Evolutionary conservation across 768 basidiomycete genomes (phyloP).

Genomic region (Boletellus ananiceps): DNA sequence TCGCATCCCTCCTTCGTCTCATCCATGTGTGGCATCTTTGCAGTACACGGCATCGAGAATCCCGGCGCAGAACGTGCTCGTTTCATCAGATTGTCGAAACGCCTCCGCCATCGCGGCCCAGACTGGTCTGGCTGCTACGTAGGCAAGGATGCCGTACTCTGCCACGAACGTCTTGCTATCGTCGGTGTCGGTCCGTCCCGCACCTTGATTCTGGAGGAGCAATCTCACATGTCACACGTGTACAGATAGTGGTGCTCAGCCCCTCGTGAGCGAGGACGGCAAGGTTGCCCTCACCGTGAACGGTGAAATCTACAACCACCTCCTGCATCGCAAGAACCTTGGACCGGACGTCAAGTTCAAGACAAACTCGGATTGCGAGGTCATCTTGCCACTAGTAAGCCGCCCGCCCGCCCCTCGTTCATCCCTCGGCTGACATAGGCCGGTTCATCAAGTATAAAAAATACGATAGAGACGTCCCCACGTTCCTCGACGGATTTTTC

Average conservation of each 20-base stretch:
- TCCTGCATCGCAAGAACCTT: constrained; percentile 66
- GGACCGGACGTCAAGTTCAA: constrained; percentile 75
- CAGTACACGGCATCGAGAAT: constrained; percentile 74
- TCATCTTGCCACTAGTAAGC: constrained; percentile 85
- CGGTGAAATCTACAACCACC: constrained; percentile 98
- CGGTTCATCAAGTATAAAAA: constrained; percentile 64
- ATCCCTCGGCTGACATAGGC: neutral
- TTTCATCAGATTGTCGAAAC: constrained; percentile 84
- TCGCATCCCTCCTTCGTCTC: too few relatives aligned
- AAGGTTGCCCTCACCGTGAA: constrained; percentile 87
- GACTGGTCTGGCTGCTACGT: constrained; percentile 98
- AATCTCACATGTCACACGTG: constrained; percentile 2
- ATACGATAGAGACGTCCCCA: constrained; percentile 70
- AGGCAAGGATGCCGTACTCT: constrained; percentile 74
- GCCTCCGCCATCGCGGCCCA: constrained; percentile 89
- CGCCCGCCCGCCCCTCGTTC: constrained; percentile 14
- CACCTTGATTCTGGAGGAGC: neutral
- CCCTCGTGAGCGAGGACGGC: constrained; percentile 81
- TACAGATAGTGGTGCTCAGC: constrained; percentile 96
- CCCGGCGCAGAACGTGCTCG: constrained; percentile 63
- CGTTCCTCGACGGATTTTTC: constrained; percentile 95
- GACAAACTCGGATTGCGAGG: constrained; percentile 97
- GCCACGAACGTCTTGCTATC: constrained; percentile 94
- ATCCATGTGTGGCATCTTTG: constrained; percentile 92
- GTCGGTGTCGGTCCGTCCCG: constrained; percentile 85